A percentile compares a stretch with the other conserved stretches of the same genome.
Conservation (phyloP, 1,139 yeast species). For the Yamadazyma spencermartinsiae region DNA sequence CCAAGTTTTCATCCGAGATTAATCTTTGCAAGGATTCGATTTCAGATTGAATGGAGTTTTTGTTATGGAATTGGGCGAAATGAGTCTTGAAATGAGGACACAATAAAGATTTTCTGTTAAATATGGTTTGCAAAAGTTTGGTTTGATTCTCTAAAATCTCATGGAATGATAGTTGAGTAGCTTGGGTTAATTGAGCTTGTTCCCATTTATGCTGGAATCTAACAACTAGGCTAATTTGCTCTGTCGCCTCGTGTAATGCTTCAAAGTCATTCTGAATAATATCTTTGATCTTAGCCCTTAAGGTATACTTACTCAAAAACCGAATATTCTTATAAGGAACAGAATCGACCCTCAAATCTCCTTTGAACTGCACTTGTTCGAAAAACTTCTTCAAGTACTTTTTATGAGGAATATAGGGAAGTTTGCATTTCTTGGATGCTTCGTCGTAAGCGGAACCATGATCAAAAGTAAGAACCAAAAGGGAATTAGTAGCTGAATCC, state of each 20-base stretch:
- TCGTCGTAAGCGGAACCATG: constrained; percentile 42
- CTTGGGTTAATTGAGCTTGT: constrained; percentile 44
- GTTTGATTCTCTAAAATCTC: constrained; percentile 51
- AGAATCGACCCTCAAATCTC: constrained; percentile 38
- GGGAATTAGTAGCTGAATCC: constrained; percentile 26
- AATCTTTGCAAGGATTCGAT: constrained; percentile 59
- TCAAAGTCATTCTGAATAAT: constrained; percentile 45
- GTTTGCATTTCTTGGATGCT: constrained; percentile 24
- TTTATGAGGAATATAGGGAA: constrained; percentile 55
- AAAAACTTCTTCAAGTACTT: constrained; percentile 28
- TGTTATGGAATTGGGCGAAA: constrained; percentile 48
- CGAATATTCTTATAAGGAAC: constrained; percentile 51
- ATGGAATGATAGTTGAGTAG: constrained; percentile 52
- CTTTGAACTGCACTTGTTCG: constrained; percentile 31
- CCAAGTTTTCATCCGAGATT: constrained; percentile 85
- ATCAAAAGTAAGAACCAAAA: constrained; percentile 44
- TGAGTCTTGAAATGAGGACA: constrained; percentile 50
- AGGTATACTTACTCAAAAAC: constrained; percentile 46
- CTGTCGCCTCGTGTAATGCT: constrained; percentile 42
- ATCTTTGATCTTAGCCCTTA: constrained; percentile 42
- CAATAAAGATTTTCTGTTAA: constrained; percentile 24
- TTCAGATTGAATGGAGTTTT: constrained; percentile 46
- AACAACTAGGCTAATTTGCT: constrained; percentile 41
- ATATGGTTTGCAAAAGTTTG: constrained; percentile 37
- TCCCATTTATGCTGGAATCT: constrained; percentile 46